These are phyloP conservation scores for Trichophyton rubrum DNA, from an alignment of 2,329 filamentous ascomycete species.

Conservation along the genomic window DNA sequence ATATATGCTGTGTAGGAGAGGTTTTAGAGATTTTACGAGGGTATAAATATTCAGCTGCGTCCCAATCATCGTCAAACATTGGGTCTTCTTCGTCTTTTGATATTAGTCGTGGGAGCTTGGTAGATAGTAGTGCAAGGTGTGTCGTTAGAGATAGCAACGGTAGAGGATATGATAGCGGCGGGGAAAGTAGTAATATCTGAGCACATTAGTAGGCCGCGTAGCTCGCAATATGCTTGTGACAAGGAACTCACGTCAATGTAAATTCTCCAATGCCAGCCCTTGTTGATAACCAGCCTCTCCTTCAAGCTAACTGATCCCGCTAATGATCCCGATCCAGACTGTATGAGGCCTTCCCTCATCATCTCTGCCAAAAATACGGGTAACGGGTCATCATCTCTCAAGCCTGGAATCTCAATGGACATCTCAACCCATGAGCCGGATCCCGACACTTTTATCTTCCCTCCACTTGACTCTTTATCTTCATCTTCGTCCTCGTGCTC, in stretches of 20 bases:
- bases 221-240: slow-evolving; percentile 4
- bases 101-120: slow-evolving; percentile 69
- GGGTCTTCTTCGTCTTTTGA: slow-evolving; percentile 92
- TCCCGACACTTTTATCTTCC: slow-evolving; percentile 20
- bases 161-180: slow-evolving; percentile 81
- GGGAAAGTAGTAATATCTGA: slow-evolving; percentile 85
- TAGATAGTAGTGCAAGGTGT: slow-evolving; percentile 81
- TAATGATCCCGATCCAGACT: slow-evolving; percentile 60
- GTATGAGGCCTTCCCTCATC: slow-evolving; percentile 72
- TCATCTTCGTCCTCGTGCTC: slow-evolving; percentile 15
- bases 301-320: slow-evolving; percentile 55
- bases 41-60: slow-evolving; percentile 66
- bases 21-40: slow-evolving; percentile 32
- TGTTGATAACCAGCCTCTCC: slow-evolving; percentile 72
- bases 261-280: slow-evolving; percentile 87
- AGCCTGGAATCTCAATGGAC: slow-evolving; percentile 79
- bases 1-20: slow-evolving; percentile 18
- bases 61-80: slow-evolving; percentile 97
- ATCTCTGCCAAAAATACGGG: slow-evolving; percentile 80
- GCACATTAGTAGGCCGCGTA: slow-evolving; percentile 1
- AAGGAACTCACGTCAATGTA: slow-evolving; percentile 67
- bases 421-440: slow-evolving; percentile 74
- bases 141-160: slow-evolving; percentile 85
- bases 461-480: slow-evolving; percentile 16
- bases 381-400: slow-evolving; percentile 78